Evolutionary conservation across 768 basidiomycete genomes (phyloP), one percentile per base, ranked within the genome.

Genomic region (Suillus ampliporus): DNA sequence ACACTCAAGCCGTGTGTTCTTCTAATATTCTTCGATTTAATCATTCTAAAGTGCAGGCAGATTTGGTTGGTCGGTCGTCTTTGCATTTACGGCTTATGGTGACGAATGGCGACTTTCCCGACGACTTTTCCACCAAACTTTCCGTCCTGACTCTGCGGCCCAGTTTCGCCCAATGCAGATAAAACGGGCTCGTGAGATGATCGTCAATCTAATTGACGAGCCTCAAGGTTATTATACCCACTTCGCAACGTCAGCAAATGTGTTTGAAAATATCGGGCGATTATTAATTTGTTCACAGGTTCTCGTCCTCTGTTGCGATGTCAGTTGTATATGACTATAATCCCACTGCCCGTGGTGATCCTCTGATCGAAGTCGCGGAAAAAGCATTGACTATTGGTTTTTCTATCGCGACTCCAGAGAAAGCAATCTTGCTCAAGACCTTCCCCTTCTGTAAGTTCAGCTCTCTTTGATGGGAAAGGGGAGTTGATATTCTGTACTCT

Each of bases 41-140:
- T 21, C 4, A 23, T 14, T 9, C 19, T 21, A n/a, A 23, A 10
- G 11, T 28, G 1, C 31, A 37, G n/a, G 5, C 43, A 62, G 61
- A 11, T 62, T 37, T 62, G 61, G 61, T 3, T 58, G 41, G 57
- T 40, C 38, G 41, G 5, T 31, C 54, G 37, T 40, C 47, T 62
- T 62, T 28, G 21, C 13, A 21, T 50, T 62, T 26, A 37, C 4
- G 5, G 14, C 5, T 2, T 62, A 58, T 28, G 57, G 61, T 10
- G 60, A 61, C 17, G 26, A 61, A 35, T 61, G 60, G 57, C 76
- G 78, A 40, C 65, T 68, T 10, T 76, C 73, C 62, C 70, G 79
- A 44, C 71, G 74, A 44, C 63, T 70, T 34, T 79, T 79, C 58
- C 75, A 78, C 64, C 76, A 79, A 50, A 75, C 74, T 58, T 79